Evolutionary conservation across 2,329 filamentous ascomycete genomes (phyloP), one percentile per base, ranked within the genome.

Genomic region (Colletotrichum brevisporum): DNA sequence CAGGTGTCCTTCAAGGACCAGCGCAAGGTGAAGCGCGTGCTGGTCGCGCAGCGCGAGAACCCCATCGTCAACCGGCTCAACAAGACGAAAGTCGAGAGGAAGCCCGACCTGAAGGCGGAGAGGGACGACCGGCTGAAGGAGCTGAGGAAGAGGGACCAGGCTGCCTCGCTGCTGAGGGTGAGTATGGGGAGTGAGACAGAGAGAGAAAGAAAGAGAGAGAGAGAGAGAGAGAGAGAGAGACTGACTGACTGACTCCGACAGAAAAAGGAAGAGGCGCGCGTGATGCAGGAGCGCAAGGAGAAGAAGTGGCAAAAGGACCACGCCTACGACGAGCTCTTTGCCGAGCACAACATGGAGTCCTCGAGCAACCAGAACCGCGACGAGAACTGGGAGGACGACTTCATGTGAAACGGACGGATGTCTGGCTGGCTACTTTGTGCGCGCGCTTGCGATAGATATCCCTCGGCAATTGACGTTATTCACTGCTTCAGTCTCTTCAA

Each of bases 301-400:
- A 89, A 95, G 82, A 97, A 97, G 80, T 97, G 91, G 87, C 94
- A 97, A 81, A 96, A 96, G 82, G 94, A 97, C n/a, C 95, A 99
- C 82, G 95, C 95, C 2, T 99, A 99, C 80, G 96, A 98, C 78
- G 94, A 97, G 54, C 81, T 98, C 62, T 94, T 97, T 80, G 90
- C 88, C 5, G 94, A 97, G 62, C 93, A 97, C 67, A 92, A 92
- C 75, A 86, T 97, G 83, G 90, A 90, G 51, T 83, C 80, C 24
- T 90, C 90, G 63, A 97, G 91, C 83, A 99, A 99, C 80, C 93
- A 98, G 81, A 90, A 97, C 76, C 89, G 94, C 15, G 86, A 88
- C 71, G 88, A 90, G 69, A 85, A 93, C 78, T 95, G 93, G 83
- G 88, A 94, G 76, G 95, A 98, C 68, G 95, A 99, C 77, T 99